Base-by-base conservation (phyloP, 805 yeast genomes). In the Starmera caribaea region DNA sequence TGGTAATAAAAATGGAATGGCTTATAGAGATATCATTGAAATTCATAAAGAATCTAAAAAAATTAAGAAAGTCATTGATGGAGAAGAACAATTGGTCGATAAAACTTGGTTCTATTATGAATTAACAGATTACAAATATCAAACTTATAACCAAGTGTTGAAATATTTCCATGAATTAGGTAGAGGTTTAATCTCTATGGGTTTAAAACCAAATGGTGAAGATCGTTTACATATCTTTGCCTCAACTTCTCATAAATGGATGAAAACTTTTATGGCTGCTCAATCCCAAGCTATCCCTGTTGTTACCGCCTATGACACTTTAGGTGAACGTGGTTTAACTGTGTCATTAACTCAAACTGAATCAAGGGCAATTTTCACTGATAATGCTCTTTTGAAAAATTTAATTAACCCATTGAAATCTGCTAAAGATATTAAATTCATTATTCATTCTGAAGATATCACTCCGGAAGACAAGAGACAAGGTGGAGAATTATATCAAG, bases 261-360 rank as follows among this genome's bases (percentile, higher is more conserved):
- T 90, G 86, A 83, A 85, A 64, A 74, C 85, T 28, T 90, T 78
- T 47, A 60, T 86, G 43, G 96, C 89, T 13, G 72, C 86, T 39
- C 75, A 76, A 51, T 68, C 88, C 38, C 96, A 87, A 62, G 64
- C 73, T 37, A 80, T 92, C 44, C 84, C 97, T 17, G 73, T 83
- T 41, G 97, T 88, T 32, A 92, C 98, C 13, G 97, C 98, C 31
- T 92, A 92, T 62, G 97, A 89, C 61, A 87, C 96, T 34, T 70
- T 89, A 48, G 97, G 97, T 42, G 95, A 87, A 62, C 71, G 73
- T 30, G 96, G 96, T 17, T 71, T 89, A 55, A 81, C 81, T 41
- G 95, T 83, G 62, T 88, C 97, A 3, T 69, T 92, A 55, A 70
- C 73, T 32, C 85, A 89, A 65, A 87, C 97, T 4, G 84, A 71